Conservation (phyloP, 1,284 basidiomycete genomes). For the Ceratorhiza oryzae-sativae region DNA sequence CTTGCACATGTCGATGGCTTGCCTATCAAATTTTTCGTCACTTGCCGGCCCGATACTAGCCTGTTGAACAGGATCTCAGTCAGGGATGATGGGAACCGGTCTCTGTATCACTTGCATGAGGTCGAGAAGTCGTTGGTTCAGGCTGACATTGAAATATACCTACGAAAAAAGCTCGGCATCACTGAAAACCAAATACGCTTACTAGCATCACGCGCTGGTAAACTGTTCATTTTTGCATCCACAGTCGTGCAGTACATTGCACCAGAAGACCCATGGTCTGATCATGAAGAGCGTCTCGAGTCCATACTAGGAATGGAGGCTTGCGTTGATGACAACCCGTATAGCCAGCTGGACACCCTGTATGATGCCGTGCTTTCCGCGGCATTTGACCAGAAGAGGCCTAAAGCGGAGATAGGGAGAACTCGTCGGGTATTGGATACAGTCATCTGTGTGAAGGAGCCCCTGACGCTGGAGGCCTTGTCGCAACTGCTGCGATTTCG, state of each 20-base stretch:
- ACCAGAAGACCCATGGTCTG: neutral
- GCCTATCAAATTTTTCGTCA: neutral
- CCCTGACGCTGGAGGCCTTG: neutral
- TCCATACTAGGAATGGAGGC: neutral
- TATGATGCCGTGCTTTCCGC: neutral
- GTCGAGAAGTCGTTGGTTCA: neutral
- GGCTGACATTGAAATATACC: neutral
- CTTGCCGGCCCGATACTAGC: neutral
- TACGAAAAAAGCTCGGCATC: neutral
- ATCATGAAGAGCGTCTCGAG: neutral
- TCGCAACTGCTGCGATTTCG: neutral
- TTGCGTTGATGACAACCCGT: neutral
- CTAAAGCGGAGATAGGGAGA: neutral
- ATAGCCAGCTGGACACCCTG: neutral
- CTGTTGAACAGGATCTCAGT: neutral
- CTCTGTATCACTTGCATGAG: neutral
- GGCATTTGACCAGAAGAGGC: neutral
- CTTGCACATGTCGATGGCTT: neutral
- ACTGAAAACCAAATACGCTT: neutral
- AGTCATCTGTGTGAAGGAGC: neutral
- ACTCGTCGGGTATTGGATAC: neutral
- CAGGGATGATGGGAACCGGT: neutral
- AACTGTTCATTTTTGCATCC: neutral
- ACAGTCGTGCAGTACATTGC: conserved; percentile 2
- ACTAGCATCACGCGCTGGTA: neutral